phyloP scores from a whole-genome alignment of 23 red algal species.

The Chondrus crispus region DNA sequence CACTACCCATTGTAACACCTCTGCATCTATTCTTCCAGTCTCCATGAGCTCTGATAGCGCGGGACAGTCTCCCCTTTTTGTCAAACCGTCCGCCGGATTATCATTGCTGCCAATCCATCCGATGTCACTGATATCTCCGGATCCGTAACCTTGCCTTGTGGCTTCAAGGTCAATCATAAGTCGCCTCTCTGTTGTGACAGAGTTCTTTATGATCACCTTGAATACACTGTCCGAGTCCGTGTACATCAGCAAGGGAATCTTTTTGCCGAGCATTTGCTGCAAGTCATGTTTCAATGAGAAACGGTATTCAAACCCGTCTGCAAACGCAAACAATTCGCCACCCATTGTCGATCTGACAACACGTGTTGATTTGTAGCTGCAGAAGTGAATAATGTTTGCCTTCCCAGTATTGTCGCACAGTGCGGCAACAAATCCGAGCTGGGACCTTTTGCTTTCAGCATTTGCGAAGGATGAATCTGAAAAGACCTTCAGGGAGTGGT shows the following conservation, averaged over 20 bases:
- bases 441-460: not conserved
- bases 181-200: not conserved
- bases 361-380: not conserved
- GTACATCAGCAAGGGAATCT: not conserved
- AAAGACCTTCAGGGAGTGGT: not conserved
- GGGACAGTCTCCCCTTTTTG: too few species aligned
- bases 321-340: not conserved
- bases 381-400: not conserved
- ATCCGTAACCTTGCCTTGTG: not conserved
- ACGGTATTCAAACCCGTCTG: not conserved
- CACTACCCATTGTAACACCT: too few species aligned
- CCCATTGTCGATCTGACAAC: not conserved
- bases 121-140: not conserved
- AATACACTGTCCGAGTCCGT: slow-evolving; percentile 6
- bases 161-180: not conserved
- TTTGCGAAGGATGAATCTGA: not conserved
- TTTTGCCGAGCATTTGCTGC: not conserved
- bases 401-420: not conserved
- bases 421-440: not conserved
- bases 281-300: not conserved
- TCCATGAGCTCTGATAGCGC: too few species aligned
- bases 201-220: not conserved
- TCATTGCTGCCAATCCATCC: not conserved
- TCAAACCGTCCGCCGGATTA: not conserved
- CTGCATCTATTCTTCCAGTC: too few species aligned